Evolutionary conservation across 2,329 filamentous ascomycete genomes (phyloP).

Genomic region (Trichoderma polysporum): DNA sequence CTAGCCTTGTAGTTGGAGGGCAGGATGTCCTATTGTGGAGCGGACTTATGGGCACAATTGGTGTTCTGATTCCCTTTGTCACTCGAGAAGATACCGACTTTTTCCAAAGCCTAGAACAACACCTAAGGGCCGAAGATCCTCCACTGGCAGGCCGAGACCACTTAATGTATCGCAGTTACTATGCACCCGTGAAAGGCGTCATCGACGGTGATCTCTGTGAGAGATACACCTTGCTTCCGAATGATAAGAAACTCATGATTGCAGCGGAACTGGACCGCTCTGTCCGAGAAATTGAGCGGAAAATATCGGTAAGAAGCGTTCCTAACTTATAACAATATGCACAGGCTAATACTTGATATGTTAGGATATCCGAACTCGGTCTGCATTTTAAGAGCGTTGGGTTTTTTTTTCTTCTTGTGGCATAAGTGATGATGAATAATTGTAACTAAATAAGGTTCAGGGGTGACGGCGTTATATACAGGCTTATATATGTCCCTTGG

Average conservation of each 20-base stretch:
- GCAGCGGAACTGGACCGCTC: conserved; percentile 89
- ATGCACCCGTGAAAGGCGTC: conserved; percentile 91
- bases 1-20: conserved; percentile 84
- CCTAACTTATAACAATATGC: no score
- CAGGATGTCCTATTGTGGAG: conserved; percentile 91
- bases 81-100: conserved; percentile 94
- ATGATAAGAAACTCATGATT: conserved; percentile 93
- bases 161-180: conserved; percentile 92
- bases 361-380: conserved; percentile 58
- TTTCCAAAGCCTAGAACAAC: conserved; percentile 90
- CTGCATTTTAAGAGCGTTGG: conserved; percentile 50
- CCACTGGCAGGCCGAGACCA: conserved; percentile 91
- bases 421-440: conserved; percentile 25
- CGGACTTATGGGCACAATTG: conserved; percentile 90
- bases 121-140: conserved; percentile 81
- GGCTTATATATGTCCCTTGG: conserved; percentile 27
- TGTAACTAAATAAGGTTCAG: conserved; percentile 30
- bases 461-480: conserved; percentile 34
- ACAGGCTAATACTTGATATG: not conserved
- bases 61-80: conserved; percentile 87
- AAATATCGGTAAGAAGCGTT: conserved; percentile 66
- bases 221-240: conserved; percentile 77
- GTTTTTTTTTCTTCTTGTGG: conserved; percentile 22
- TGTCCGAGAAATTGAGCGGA: conserved; percentile 90
- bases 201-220: conserved; percentile 98